Conservation (phyloP, 1,284 basidiomycete genomes). For the Cystobasidiaceae sp. region DNA sequence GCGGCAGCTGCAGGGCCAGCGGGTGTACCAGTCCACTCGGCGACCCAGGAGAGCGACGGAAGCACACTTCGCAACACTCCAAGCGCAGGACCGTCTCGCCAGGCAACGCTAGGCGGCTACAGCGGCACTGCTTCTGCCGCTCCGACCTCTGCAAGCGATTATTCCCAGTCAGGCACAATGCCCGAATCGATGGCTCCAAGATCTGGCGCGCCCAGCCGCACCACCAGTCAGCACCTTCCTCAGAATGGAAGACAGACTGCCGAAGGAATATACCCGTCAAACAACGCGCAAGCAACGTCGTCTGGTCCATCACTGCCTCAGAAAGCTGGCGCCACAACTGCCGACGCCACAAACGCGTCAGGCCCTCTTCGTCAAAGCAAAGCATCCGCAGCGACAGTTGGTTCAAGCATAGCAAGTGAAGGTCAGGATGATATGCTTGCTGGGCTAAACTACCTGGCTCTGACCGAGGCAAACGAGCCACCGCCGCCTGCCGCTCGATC, state of each 20-base stretch:
- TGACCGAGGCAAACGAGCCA: slow-evolving; percentile 11
- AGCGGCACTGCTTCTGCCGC: slow-evolving; percentile 7
- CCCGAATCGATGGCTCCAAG: slow-evolving; percentile 3
- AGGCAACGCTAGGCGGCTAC: neutral
- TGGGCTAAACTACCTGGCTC: slow-evolving; percentile 20
- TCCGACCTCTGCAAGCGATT: slow-evolving; percentile 23
- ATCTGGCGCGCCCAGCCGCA: neutral
- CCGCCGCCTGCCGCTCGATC: neutral
- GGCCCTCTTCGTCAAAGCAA: slow-evolving; percentile 1
- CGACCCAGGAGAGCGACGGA: neutral
- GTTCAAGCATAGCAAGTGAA: slow-evolving; percentile 5
- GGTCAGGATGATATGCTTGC: slow-evolving; percentile 28
- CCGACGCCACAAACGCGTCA: neutral
- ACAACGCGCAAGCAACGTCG: too few species aligned
- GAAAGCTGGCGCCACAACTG: too few species aligned
- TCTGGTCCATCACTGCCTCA: too few species aligned
- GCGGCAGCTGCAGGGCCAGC: slow-evolving; percentile 6
- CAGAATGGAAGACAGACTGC: too few species aligned
- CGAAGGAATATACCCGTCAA: too few species aligned
- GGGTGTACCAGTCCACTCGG: neutral
- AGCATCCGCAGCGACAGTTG: neutral
- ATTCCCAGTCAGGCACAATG: slow-evolving; percentile 20
- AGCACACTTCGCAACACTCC: neutral
- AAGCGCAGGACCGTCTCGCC: neutral
- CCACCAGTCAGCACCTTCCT: slow-evolving; percentile 13